phyloP scores from a whole-genome alignment of 2,329 filamentous ascomycete species.

The Lachnellula arida region DNA sequence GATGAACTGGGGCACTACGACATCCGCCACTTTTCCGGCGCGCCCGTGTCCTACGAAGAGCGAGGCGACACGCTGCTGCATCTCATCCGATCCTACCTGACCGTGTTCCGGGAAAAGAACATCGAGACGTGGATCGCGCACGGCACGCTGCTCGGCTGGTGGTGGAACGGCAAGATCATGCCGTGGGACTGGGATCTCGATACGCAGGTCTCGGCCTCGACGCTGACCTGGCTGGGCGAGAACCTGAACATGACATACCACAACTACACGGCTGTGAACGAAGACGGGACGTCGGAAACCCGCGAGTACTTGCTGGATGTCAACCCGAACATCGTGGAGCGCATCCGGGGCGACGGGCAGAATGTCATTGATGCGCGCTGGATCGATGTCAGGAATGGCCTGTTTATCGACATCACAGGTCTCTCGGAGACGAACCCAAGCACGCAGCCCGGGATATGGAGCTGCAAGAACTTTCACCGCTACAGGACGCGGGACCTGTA shows the following conservation, averaged over 20 bases:
- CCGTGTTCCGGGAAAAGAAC: constrained; percentile 56
- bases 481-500: constrained; percentile 70
- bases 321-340: constrained; percentile 63
- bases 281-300: constrained; percentile 37
- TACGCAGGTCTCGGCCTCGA: constrained; percentile 67
- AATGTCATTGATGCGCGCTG: constrained; percentile 84
- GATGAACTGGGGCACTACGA: constrained; percentile 69
- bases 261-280: constrained; percentile 34
- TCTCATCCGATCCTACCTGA: constrained; percentile 70
- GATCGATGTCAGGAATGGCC: constrained; percentile 70
- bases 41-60: constrained; percentile 59
- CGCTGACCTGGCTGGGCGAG: constrained; percentile 60
- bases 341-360: constrained; percentile 58
- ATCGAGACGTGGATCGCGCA: constrained; percentile 85
- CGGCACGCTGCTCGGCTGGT: constrained; percentile 80
- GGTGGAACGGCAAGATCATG: constrained; percentile 76
- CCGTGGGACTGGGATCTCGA: constrained; percentile 85
- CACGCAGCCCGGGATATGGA: constrained; percentile 60
- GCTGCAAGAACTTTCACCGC: constrained; percentile 74
- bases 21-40: constrained; percentile 58
- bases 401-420: constrained; percentile 81
- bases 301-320: constrained; percentile 68
- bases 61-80: constrained; percentile 62
- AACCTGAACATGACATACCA: constrained; percentile 62
- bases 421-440: constrained; percentile 62